Evolutionary conservation across 371 early-diverging fungal genomes (phyloP), one percentile per base, ranked within the genome.

Genomic region (Parasitella parasitica): DNA sequence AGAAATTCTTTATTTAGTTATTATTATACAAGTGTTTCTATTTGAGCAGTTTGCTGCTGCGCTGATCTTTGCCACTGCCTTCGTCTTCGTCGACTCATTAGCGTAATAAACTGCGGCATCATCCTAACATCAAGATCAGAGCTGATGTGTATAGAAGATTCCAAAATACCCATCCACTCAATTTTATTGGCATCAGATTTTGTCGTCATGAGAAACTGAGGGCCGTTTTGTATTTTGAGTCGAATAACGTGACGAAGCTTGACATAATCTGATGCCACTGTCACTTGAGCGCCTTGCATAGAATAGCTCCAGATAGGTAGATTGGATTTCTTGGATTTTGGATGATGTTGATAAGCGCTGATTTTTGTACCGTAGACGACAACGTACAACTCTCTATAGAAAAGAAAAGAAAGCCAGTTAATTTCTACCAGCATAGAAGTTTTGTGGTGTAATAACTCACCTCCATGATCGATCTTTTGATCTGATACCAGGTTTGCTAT

Each of bases 81-180:
- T 51, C 22, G 57, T 41, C 67, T 63, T n/a, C 67, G 63, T 46
- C 71, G 52, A 15, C 67, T 63, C 13, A 67, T 43, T 12, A 67
- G 54, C 30, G 75, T 74, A 20, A 74, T 53, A 58, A 77, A 77
- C 16, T 70, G 64, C 8, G 81, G 81, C 81, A 81, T 81, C 12
- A 50, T 36, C 6, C 81, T 63, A 6, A 52, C 50, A 57, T 81
- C 81, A 4, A 81, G 34, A 49, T 76, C 78, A 4, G 57, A 53
- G 49, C 81, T 75, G 4, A 81, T 70, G 50, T 76, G 72, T 3
- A 68, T 59, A 3, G 81, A 75, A 6, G 77, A 68, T 54, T 81
- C 78, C 2, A 81, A 49, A 7, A 64, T 57, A 18, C 66, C 68
- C 6, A 81, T 66, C 78, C 78, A 81, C 7, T 72, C 60, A 12